Evolutionary conservation across 345 rosid genomes (phyloP), one percentile per base, ranked within the genome.

Genomic region (sweet orange (Citrus sinensis)): DNA sequence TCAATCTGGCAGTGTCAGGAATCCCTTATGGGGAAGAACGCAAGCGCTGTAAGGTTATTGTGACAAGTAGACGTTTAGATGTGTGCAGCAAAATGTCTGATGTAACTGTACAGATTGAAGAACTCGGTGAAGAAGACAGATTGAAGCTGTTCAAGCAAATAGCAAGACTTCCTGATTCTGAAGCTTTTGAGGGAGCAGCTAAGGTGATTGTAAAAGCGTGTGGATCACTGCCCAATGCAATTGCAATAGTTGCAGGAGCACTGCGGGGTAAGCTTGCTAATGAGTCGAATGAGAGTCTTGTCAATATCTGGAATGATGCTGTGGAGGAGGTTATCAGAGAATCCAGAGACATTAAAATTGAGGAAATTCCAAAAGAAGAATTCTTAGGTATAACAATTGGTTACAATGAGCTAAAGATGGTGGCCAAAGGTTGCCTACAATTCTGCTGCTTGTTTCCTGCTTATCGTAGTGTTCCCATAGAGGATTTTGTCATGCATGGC

Each of bases 11-110:
- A 9, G 68, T 37, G 1, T 51, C 82, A 5, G 87, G 87, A 68
- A 83, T 85, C 32, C 71, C 73, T 0, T 73, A 29, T 1, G 70
- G 70, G 0, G 42, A 35, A 4, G 82, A 82, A 24, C 72, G 75
- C 25, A 70, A 60, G 34, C 77, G 71, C 34, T 83, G 85, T 72
- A 85, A 85, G 32, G 0, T 85, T n/a, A 34, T 85, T 14, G 2
- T 87, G 9, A 82, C 86, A 0, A 77, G 86, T 0, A 76, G 83
- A 39, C 4, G 7, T 1, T 22, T 7, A 10, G 27, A 46, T 13
- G 70, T 87, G 2, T 66, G 83, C 42, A 9, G 2, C 27, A 54
- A 22, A 25, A 80, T 82, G 86, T 27, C 46, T 17, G 32, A 68
- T 0, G 64, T 0, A 25, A 20, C 5, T 4, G 14, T 85, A 32